These are phyloP conservation scores for Apiosordaria backusii DNA, from an alignment of 495 filamentous ascomycete genomes.

Conservation along the genomic window DNA sequence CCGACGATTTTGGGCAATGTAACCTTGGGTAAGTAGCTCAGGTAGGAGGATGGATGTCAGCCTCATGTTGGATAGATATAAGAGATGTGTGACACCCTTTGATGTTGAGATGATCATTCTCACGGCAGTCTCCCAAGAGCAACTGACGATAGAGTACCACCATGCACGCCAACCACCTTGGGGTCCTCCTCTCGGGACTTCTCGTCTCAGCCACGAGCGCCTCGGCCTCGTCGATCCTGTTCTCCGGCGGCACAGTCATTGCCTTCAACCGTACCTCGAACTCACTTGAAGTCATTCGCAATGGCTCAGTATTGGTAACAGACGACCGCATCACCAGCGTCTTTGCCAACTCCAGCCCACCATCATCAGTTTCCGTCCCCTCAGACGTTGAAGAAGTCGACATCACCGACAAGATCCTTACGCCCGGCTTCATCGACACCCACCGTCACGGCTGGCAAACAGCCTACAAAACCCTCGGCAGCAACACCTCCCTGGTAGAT, in stretches of 20 bases:
- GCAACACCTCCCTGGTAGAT: constrained; percentile 34
- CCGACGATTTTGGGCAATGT: too few species aligned
- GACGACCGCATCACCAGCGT: constrained; percentile 40
- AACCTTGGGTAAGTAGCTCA: too few species aligned
- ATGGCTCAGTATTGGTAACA: constrained; percentile 39
- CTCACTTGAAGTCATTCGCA: constrained; percentile 35
- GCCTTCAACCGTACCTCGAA: constrained; percentile 36
- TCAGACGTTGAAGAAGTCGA: constrained; percentile 38
- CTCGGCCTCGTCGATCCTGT: constrained; percentile 30
- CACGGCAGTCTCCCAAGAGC: too few species aligned
- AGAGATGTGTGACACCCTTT: too few species aligned
- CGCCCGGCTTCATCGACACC: constrained; percentile 53
- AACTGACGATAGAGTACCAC: too few species aligned
- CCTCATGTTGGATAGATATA: too few species aligned
- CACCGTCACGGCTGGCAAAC: constrained; percentile 55
- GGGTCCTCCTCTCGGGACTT: too few species aligned
- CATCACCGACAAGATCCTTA: constrained; percentile 45
- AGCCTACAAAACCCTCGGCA: constrained; percentile 36
- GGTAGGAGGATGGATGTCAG: too few species aligned
- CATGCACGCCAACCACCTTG: too few species aligned
- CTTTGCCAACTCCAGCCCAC: neutral
- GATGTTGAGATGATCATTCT: too few species aligned
- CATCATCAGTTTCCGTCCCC: constrained; percentile 10
- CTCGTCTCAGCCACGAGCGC: too few species aligned
- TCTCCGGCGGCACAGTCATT: constrained; percentile 43